phyloP scores from a whole-genome alignment of 169 alveolate genomes.

The Plasmodium falciparum region DNA sequence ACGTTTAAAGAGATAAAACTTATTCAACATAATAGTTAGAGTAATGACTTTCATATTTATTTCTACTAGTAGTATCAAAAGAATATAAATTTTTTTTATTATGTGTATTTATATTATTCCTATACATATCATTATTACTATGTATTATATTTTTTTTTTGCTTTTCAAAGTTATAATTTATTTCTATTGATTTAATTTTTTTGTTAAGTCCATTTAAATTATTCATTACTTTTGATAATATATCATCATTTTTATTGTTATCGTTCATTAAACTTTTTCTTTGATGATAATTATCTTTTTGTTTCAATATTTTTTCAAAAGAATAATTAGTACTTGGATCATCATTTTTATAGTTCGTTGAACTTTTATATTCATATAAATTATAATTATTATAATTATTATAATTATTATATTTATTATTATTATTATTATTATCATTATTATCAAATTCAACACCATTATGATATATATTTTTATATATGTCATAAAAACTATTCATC shows the following conservation, averaged over 20 bases:
- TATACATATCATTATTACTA: neutral
- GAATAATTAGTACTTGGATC: constrained; percentile 67
- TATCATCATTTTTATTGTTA: constrained; percentile 10
- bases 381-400: neutral
- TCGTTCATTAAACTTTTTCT: neutral
- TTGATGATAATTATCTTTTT: neutral
- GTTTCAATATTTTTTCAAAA: constrained; percentile 33
- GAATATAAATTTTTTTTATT: constrained; percentile 37
- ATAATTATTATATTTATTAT: neutral
- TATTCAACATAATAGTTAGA: constrained; percentile 20
- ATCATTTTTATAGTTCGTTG: neutral
- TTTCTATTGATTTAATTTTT: constrained; percentile 42
- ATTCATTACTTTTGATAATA: constrained; percentile 18
- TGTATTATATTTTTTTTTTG: constrained; percentile 3
- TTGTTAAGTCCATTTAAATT: constrained; percentile 44
- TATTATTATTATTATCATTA: neutral
- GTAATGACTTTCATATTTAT: constrained; percentile 9
- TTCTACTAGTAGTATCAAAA: neutral
- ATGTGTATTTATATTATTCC: neutral
- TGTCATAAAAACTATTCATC: constrained; percentile 3
- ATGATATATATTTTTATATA: too few relatives aligned
- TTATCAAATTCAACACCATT: too few relatives aligned
- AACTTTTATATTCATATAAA: constrained; percentile 12
- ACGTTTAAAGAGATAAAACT: too few relatives aligned
- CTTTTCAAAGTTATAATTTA: constrained; percentile 14